Evolutionary conservation across 78 protist species (phyloP).

Genomic region (Dictyostelium capitatum): DNA sequence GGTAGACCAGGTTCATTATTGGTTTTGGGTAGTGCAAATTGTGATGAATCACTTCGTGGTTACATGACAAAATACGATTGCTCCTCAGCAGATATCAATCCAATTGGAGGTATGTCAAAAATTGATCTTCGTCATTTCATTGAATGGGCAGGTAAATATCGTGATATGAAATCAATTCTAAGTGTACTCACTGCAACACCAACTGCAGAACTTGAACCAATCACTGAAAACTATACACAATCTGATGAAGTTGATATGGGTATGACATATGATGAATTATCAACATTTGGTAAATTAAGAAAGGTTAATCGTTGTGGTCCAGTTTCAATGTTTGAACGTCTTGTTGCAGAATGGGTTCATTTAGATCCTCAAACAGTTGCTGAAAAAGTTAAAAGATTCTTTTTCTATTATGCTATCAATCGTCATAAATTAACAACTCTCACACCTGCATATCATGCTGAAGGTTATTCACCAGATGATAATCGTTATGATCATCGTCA

Average conservation of each 20-base stretch:
- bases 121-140: conserved; percentile 78
- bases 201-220: conserved; percentile 95
- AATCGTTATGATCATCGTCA: conserved; percentile 93
- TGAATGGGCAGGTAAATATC: conserved; percentile 46
- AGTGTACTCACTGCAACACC: conserved; percentile 84
- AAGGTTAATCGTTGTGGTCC: conserved; percentile 88
- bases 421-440: conserved; percentile 92
- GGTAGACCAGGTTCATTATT: conserved; percentile 85
- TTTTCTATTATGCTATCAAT: conserved; percentile 87
- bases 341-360: conserved; percentile 80
- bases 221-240: conserved; percentile 78
- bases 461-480: conserved; percentile 92
- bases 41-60: conserved; percentile 90
- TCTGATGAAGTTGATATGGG: conserved; percentile 94
- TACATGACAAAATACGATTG: conserved; percentile 95
- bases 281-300: conserved; percentile 72
- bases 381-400: conserved; percentile 90
- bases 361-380: conserved; percentile 63
- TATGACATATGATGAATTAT: conserved; percentile 91
- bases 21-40: conserved; percentile 93
- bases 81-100: conserved; percentile 92
- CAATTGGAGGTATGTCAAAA: conserved; percentile 91
- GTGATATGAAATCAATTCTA: background rate
- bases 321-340: conserved; percentile 83
- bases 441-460: conserved; percentile 95